These are phyloP conservation scores for Jackrogersella minutella DNA, from an alignment of 495 filamentous ascomycete genomes.

Conservation along the genomic window DNA sequence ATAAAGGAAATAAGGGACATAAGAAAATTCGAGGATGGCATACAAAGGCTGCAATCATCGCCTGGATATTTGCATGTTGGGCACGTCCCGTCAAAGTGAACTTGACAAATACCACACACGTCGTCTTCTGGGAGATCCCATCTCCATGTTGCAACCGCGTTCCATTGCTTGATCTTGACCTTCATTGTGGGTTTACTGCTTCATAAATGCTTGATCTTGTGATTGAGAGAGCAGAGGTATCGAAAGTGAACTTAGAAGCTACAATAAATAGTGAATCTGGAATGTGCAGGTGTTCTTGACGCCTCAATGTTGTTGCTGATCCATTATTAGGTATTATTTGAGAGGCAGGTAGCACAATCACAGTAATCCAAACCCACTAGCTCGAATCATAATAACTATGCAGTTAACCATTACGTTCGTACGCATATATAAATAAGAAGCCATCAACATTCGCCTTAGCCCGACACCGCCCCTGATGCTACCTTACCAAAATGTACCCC, in stretches of 20 bases:
- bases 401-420: background rate
- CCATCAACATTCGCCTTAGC: background rate
- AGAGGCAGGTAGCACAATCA: background rate
- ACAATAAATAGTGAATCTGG: background rate
- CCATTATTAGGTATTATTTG: background rate
- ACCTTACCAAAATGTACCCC: slow-evolving; percentile 28
- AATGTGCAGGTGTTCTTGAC: background rate
- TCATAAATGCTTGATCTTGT: background rate
- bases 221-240: background rate
- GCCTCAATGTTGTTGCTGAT: background rate
- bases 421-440: background rate
- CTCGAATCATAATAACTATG: background rate
- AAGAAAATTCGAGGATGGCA: slow-evolving; percentile 46
- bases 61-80: slow-evolving; percentile 97
- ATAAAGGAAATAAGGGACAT: background rate
- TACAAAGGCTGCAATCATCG: slow-evolving; percentile 91
- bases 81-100: slow-evolving; percentile 97
- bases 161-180: slow-evolving; percentile 90
- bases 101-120: slow-evolving; percentile 97
- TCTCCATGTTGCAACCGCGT: slow-evolving; percentile 92
- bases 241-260: background rate
- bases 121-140: slow-evolving; percentile 99
- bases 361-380: slow-evolving; percentile 11
- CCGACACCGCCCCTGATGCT: slow-evolving; percentile 20
- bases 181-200: slow-evolving; percentile 69